Evolutionary conservation across 352 stramenopile genomes (phyloP).

Genomic region (Phytopythium sindhum): DNA sequence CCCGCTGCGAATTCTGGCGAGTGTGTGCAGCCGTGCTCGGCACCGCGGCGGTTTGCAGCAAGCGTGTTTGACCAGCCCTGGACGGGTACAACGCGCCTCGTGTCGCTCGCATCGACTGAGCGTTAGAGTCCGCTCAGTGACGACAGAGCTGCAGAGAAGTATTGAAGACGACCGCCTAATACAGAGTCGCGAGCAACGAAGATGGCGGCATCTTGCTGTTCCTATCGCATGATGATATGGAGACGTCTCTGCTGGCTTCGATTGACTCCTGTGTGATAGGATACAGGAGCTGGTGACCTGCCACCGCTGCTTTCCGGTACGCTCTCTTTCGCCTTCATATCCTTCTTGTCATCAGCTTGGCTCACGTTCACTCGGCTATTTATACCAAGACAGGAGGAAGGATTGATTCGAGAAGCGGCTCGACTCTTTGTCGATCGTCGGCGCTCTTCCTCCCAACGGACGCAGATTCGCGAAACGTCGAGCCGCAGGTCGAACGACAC

Average conservation of each 20-base stretch:
- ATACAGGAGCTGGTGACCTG: not conserved
- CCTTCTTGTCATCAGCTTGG: not conserved
- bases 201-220: not conserved
- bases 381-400: not conserved
- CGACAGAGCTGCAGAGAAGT: not conserved
- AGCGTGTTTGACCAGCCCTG: not conserved
- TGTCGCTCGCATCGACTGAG: not conserved
- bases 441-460: not conserved
- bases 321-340: not conserved
- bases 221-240: not conserved
- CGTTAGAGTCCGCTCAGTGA: not conserved
- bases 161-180: not conserved
- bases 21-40: not conserved
- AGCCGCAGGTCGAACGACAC: not conserved
- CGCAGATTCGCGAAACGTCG: not conserved
- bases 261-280: not conserved
- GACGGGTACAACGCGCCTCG: not conserved
- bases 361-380: not conserved
- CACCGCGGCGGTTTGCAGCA: not conserved
- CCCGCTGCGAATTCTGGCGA: not conserved
- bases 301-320: not conserved
- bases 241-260: not conserved
- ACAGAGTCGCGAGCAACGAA: not conserved
- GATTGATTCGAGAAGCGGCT: not conserved
- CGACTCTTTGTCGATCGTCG: not conserved